Percentiles rank a stretch among this genome's conserved stretches.
These are phyloP conservation scores for Fusarium dimerum DNA, from an alignment of 2,329 filamentous ascomycete genomes.

Conservation along the genomic window DNA sequence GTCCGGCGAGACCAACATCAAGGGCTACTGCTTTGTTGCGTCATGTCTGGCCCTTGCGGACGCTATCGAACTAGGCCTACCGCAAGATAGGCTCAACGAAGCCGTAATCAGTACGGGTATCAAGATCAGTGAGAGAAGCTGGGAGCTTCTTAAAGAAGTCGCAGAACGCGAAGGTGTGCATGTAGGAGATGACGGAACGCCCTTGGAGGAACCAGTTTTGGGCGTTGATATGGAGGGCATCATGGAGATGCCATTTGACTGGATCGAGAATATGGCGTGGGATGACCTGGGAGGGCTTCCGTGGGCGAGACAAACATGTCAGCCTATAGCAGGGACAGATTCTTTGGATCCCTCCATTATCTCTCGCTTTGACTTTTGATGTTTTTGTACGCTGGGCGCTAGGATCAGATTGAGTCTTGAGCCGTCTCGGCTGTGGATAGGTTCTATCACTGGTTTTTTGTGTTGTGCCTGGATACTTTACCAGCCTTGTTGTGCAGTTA, in stretches of 20 bases:
- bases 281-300: slow-evolving; percentile 22
- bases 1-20: slow-evolving; percentile 46
- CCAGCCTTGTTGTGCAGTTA: no score
- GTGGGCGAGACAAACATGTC: slow-evolving; percentile 14
- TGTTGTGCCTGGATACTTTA: no score
- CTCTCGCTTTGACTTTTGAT: slow-evolving; percentile 8
- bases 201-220: slow-evolving; percentile 4
- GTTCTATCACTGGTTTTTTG: no score
- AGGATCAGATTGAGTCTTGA: not conserved
- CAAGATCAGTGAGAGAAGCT: slow-evolving; percentile 29
- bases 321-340: slow-evolving; percentile 10
- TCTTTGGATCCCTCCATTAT: slow-evolving; percentile 18
- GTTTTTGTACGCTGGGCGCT: not conserved
- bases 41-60: slow-evolving; percentile 36
- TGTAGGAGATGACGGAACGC: slow-evolving; percentile 9
- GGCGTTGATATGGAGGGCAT: slow-evolving; percentile 21
- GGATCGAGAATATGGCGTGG: slow-evolving; percentile 26
- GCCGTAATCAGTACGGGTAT: slow-evolving; percentile 28
- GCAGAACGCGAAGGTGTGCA: slow-evolving; percentile 29
- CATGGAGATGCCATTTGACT: slow-evolving; percentile 28
- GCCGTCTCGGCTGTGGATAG: no score
- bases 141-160: slow-evolving; percentile 36
- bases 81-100: slow-evolving; percentile 33
- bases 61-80: slow-evolving; percentile 32
- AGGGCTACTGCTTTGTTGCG: slow-evolving; percentile 40